Conservation (phyloP, 169 alveolate species). For the Cryptosporidium meleagridis region DNA sequence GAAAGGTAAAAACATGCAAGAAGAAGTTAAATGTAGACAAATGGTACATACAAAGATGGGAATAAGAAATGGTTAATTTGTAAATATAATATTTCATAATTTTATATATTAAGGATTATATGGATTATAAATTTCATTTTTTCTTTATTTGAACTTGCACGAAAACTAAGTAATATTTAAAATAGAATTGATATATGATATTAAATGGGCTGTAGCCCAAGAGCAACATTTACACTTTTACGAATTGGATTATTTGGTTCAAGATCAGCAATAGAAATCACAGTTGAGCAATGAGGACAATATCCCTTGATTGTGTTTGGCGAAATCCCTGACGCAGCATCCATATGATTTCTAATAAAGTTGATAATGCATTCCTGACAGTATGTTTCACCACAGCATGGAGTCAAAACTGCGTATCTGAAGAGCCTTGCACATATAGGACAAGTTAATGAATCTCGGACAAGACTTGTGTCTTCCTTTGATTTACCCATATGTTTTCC, state of each 20-base stretch:
- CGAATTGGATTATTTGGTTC: slow-evolving; percentile 73
- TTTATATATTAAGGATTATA: neutral
- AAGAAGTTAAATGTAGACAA: slow-evolving; percentile 22
- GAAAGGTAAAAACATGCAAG: slow-evolving; percentile 34
- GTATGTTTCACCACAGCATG: slow-evolving; percentile 88
- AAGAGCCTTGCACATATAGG: slow-evolving; percentile 83
- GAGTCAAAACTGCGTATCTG: slow-evolving; percentile 83
- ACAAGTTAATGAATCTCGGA: slow-evolving; percentile 77
- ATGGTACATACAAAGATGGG: neutral
- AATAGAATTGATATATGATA: neutral
- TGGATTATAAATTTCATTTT: neutral
- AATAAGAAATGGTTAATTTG: neutral
- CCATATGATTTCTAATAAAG: slow-evolving; percentile 60
- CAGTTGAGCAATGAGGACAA: slow-evolving; percentile 73
- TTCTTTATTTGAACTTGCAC: neutral
- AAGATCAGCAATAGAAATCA: slow-evolving; percentile 68
- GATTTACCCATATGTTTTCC: slow-evolving; percentile 79
- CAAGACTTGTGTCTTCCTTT: slow-evolving; percentile 65
- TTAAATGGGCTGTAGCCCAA: slow-evolving; percentile 59
- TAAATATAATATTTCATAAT: too few relatives aligned
- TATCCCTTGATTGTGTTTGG: slow-evolving; percentile 64
- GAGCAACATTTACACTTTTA: slow-evolving; percentile 74
- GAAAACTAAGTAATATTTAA: neutral
- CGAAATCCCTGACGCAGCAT: slow-evolving; percentile 60
- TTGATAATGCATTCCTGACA: slow-evolving; percentile 79